phyloP scores from a whole-genome alignment of 2,329 filamentous ascomycete species.

The Pseudomassariella vexata region DNA sequence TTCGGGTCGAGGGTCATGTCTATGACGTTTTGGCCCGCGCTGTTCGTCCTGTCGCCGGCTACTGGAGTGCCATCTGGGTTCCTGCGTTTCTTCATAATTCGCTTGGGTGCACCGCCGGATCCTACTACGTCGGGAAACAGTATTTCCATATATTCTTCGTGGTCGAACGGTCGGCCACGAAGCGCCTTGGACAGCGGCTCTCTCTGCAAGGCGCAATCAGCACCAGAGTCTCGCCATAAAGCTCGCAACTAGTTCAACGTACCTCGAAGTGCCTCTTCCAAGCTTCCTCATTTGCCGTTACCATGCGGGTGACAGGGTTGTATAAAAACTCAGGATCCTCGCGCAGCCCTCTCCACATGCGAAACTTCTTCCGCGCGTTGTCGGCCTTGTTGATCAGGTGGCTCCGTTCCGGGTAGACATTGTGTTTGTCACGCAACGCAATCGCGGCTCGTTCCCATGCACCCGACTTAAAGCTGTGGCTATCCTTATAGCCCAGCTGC shows the following conservation, averaged over 20 bases:
- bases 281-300: conserved; percentile 50
- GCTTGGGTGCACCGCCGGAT: conserved; percentile 53
- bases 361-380: conserved; percentile 57
- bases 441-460: conserved; percentile 54
- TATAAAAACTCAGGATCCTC: conserved; percentile 54
- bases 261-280: conserved; percentile 55
- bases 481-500: conserved; percentile 47
- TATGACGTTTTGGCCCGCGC: conserved; percentile 41
- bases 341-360: conserved; percentile 53
- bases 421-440: conserved; percentile 48
- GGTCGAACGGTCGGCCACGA: conserved; percentile 52
- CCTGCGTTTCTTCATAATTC: conserved; percentile 49
- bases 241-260: too few relatives aligned
- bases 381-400: conserved; percentile 61
- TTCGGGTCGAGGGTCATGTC: conserved; percentile 11
- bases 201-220: conserved; percentile 31
- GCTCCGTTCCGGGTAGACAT: conserved; percentile 52
- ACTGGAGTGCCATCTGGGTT: conserved; percentile 38
- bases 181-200: conserved; percentile 53
- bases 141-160: conserved; percentile 56
- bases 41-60: conserved; percentile 37
- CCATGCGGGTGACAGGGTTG: conserved; percentile 41
- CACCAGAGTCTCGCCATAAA: conserved; percentile 16
- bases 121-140: conserved; percentile 56
- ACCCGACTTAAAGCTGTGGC: conserved; percentile 56